Evolutionary conservation across 805 yeast genomes (phyloP).

Genomic region (Suhomyces vadensis): DNA sequence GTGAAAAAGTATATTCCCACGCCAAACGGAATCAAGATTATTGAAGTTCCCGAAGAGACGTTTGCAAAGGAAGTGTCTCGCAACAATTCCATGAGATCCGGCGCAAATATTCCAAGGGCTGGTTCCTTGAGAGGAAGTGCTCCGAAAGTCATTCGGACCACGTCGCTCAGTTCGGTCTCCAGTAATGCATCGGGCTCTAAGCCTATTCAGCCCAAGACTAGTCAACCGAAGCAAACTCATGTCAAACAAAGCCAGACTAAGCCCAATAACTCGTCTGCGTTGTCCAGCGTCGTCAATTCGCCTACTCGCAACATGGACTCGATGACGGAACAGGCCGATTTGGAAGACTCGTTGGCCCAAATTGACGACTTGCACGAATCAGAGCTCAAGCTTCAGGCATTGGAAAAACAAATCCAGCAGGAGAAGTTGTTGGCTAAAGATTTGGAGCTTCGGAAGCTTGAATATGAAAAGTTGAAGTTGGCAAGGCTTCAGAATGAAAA

Average conservation of each 20-base stretch:
- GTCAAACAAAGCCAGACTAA: slow-evolving; percentile 11
- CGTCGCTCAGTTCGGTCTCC: slow-evolving; percentile 22
- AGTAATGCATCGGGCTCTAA: too few species aligned
- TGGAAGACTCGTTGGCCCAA: slow-evolving; percentile 23
- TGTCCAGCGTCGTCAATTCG: slow-evolving; percentile 14
- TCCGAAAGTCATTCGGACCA: slow-evolving; percentile 20
- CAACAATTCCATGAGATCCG: slow-evolving; percentile 40
- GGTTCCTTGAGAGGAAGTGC: slow-evolving; percentile 16
- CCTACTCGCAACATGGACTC: slow-evolving; percentile 13
- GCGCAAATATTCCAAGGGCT: slow-evolving; percentile 26
- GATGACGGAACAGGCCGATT: slow-evolving; percentile 20
- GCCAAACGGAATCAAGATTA: slow-evolving; percentile 64
- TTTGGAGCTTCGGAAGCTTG: slow-evolving; percentile 38
- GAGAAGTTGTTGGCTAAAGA: slow-evolving; percentile 41
- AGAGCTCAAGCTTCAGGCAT: slow-evolving; percentile 26
- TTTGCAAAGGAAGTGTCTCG: slow-evolving; percentile 40
- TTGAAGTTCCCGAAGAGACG: slow-evolving; percentile 63
- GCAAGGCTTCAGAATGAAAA: slow-evolving; percentile 30
- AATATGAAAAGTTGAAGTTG: slow-evolving; percentile 34
- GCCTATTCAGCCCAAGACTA: too few species aligned
- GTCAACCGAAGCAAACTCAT: slow-evolving; percentile 12
- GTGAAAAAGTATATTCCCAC: slow-evolving; percentile 74
- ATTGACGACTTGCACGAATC: slow-evolving; percentile 24
- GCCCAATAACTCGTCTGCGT: slow-evolving; percentile 15
- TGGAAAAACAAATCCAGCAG: slow-evolving; percentile 37